Conservation (phyloP, 179 eudicot species). For the Drosera spatulata region DNA sequence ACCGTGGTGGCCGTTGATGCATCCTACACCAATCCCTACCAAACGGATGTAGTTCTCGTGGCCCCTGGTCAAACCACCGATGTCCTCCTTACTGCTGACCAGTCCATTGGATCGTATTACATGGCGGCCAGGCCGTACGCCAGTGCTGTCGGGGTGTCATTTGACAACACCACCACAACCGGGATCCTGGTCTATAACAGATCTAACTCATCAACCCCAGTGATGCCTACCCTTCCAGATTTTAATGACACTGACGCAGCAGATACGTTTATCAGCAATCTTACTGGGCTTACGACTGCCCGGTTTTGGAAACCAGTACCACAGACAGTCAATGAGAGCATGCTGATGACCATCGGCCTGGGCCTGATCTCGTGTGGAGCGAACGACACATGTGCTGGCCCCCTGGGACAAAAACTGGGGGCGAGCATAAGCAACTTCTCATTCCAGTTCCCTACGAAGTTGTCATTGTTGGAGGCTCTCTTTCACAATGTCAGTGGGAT, state of each 20-base stretch:
- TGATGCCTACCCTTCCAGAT: constrained; percentile 15
- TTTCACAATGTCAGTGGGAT: constrained; percentile 15
- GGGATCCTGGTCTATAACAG: constrained; percentile 12
- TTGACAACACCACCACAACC: constrained; percentile 17
- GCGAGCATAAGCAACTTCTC: constrained; percentile 43
- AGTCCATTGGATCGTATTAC: constrained; percentile 10
- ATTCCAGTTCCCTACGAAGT: constrained; percentile 21
- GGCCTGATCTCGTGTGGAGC: constrained; percentile 21
- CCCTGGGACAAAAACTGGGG: constrained; percentile 10
- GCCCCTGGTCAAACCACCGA: constrained; percentile 24
- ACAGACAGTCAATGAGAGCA: constrained; percentile 11
- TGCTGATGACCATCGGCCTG: constrained; percentile 19
- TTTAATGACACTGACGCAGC: constrained; percentile 22
- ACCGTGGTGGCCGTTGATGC: constrained; percentile 5
- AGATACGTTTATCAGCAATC: constrained; percentile 17
- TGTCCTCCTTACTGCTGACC: constrained; percentile 23
- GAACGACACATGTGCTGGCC: constrained; percentile 19
- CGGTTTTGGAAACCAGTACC: constrained; percentile 23
- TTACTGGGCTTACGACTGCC: constrained; percentile 21
- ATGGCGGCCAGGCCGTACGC: constrained; percentile 10
- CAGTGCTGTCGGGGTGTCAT: constrained; percentile 4
- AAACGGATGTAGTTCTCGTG: constrained; percentile 2
- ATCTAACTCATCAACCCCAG: constrained; percentile 2
- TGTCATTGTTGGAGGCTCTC: constrained; percentile 31
- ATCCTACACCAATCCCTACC: neutral